phyloP scores from a whole-genome alignment of 2,329 filamentous ascomycete species.

The Zymoseptoria tritici region DNA sequence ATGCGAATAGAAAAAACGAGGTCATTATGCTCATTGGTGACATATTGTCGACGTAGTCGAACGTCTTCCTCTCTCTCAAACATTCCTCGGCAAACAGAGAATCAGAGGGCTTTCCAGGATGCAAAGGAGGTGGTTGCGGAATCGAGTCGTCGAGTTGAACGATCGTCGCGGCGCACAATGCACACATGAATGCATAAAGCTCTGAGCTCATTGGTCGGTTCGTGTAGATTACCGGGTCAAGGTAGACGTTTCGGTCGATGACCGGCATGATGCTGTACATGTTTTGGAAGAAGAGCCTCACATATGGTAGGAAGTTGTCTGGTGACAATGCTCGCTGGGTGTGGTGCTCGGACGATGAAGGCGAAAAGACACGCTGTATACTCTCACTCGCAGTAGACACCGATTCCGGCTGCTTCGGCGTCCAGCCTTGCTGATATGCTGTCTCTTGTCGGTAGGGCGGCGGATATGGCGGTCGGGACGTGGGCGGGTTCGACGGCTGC shows the following conservation, averaged over 20 bases:
- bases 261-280: conserved; percentile 33
- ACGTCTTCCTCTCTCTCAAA: conserved; percentile 24
- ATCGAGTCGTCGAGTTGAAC: conserved; percentile 30
- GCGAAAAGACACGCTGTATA: conserved; percentile 14
- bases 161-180: conserved; percentile 28
- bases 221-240: conserved; percentile 24
- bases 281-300: conserved; percentile 30
- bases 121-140: conserved; percentile 21
- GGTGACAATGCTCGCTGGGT: conserved; percentile 17
- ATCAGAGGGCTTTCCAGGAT: conserved; percentile 19
- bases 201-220: conserved; percentile 21
- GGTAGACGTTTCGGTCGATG: conserved; percentile 25
- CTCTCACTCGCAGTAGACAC: conserved; percentile 16
- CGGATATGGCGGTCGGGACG: conserved; percentile 5
- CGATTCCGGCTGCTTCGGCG: conserved; percentile 12
- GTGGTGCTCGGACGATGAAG: conserved; percentile 15
- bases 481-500: conserved; percentile 6
- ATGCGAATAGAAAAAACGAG: conserved; percentile 31
- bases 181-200: conserved; percentile 28
- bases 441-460: not conserved
- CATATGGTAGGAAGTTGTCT: conserved; percentile 27
- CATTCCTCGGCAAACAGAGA: conserved; percentile 31
- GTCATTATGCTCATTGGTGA: conserved; percentile 28
- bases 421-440: conserved; percentile 12
- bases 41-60: conserved; percentile 26